Conservation (phyloP, 1,139 yeast genomes). For the Candida glucosophila region DNA sequence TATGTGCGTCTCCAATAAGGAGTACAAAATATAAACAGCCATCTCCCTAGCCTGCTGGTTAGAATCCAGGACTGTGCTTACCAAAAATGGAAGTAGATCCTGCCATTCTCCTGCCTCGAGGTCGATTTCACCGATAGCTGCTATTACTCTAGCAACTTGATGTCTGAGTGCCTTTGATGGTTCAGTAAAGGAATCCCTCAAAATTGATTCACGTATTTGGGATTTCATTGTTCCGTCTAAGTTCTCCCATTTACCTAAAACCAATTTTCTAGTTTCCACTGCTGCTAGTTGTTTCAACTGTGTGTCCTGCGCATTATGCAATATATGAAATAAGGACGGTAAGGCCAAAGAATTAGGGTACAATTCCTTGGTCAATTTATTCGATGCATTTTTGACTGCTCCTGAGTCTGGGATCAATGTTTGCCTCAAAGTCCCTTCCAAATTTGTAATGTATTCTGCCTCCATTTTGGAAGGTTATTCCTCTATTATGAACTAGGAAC, state of each 20-base stretch:
- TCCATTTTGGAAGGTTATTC: constrained; percentile 46
- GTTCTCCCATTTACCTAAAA: constrained; percentile 60
- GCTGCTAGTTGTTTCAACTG: constrained; percentile 81
- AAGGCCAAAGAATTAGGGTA: constrained; percentile 65
- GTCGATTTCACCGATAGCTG: constrained; percentile 77
- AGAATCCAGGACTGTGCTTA: constrained; percentile 56
- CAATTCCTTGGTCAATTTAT: constrained; percentile 63
- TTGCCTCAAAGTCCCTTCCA: constrained; percentile 72
- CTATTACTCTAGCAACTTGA: constrained; percentile 79
- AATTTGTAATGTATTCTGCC: constrained; percentile 54
- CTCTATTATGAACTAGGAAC: too few species aligned
- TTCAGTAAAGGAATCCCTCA: constrained; percentile 56
- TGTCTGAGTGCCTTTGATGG: constrained; percentile 68
- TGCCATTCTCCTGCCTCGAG: constrained; percentile 65
- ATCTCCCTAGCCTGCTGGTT: constrained; percentile 66
- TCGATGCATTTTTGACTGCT: constrained; percentile 80
- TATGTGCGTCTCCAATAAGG: constrained; percentile 69
- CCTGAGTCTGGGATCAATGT: constrained; percentile 72
- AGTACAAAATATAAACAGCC: constrained; percentile 70
- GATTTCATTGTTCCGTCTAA: constrained; percentile 47
- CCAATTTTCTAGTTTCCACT: constrained; percentile 87
- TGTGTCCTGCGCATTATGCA: constrained; percentile 56
- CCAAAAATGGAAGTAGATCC: constrained; percentile 63
- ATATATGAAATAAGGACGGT: constrained; percentile 75
- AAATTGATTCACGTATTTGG: constrained; percentile 57